A percentile compares a stretch with the other conserved stretches of the same genome.
phyloP scores from a whole-genome alignment of 2,329 filamentous ascomycete species.

The Trichoderma breve region DNA sequence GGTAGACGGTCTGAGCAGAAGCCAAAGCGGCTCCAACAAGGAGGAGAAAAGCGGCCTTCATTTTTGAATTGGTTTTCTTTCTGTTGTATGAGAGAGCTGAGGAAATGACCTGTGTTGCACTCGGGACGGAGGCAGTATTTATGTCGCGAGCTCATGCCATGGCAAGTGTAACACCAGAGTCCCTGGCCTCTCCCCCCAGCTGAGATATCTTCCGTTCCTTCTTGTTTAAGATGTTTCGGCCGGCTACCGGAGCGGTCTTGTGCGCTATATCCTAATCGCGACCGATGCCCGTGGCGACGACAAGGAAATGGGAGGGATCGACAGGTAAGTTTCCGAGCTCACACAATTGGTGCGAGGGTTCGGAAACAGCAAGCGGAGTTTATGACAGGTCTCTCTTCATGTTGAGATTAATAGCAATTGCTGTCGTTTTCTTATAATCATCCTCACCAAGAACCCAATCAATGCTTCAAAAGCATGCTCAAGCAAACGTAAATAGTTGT shows the following conservation, averaged over 20 bases:
- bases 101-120: not conserved
- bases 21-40: conserved; percentile 20
- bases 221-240: not conserved
- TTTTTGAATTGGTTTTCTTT: not conserved
- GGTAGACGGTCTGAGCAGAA: conserved; percentile 48
- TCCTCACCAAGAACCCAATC: not conserved
- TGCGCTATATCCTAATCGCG: conserved; percentile 12
- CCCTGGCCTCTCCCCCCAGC: not conserved
- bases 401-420: not conserved
- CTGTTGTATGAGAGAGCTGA: not conserved
- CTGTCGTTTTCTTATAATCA: not conserved
- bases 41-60: conserved; percentile 14
- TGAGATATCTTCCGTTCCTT: not conserved
- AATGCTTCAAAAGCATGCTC: not conserved
- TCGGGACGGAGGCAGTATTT: not conserved
- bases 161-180: not conserved
- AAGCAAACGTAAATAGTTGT: not conserved
- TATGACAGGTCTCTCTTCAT: not conserved
- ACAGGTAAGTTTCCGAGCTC: not conserved
- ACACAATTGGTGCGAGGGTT: not conserved
- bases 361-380: not conserved
- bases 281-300: not conserved
- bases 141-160: not conserved
- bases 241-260: not conserved
- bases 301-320: not conserved